Evolutionary conservation across 208 protist genomes (phyloP).

Genomic region (Herpetomonas muscarum): DNA sequence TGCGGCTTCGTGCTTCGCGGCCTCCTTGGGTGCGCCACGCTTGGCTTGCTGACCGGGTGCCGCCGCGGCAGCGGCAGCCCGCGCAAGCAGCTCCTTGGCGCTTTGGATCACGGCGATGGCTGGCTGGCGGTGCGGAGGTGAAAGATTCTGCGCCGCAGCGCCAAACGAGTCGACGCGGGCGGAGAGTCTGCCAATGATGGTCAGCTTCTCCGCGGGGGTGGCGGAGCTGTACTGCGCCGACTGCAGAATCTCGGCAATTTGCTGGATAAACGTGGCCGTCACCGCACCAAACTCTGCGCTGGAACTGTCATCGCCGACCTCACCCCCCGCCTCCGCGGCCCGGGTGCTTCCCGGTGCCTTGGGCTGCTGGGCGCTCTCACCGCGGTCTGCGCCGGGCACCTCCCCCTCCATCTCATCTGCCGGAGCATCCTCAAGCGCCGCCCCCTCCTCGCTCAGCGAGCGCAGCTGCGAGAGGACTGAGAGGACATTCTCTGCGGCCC

Average conservation of each 20-base stretch:
- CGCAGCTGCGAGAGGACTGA: conserved; percentile 23
- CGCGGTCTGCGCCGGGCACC: conserved; percentile 3
- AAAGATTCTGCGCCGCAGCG: neutral
- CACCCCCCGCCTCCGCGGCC: neutral
- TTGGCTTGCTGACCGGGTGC: too few species aligned
- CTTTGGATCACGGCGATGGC: neutral
- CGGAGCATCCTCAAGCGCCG: conserved; percentile 16
- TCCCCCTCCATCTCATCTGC: conserved; percentile 4
- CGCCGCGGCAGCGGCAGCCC: too few species aligned
- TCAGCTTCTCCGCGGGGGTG: conserved; percentile 17
- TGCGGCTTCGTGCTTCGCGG: neutral
- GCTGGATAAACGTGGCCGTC: conserved; percentile 11
- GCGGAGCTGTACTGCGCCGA: conserved; percentile 45
- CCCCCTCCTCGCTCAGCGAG: conserved; percentile 17
- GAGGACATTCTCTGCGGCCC: conserved; percentile 15
- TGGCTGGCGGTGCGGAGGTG: neutral
- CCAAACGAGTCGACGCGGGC: conserved; percentile 19
- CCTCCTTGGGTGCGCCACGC: too few species aligned
- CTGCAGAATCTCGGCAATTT: conserved; percentile 29
- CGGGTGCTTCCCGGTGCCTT: neutral
- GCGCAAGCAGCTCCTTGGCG: neutral
- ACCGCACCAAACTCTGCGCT: conserved; percentile 2
- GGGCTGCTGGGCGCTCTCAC: neutral
- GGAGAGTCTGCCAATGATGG: conserved; percentile 19
- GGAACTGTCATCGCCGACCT: conserved; percentile 2